Base-by-base conservation (phyloP, 2,329 filamentous ascomycete species). In the Ophiobolus disseminans region DNA sequence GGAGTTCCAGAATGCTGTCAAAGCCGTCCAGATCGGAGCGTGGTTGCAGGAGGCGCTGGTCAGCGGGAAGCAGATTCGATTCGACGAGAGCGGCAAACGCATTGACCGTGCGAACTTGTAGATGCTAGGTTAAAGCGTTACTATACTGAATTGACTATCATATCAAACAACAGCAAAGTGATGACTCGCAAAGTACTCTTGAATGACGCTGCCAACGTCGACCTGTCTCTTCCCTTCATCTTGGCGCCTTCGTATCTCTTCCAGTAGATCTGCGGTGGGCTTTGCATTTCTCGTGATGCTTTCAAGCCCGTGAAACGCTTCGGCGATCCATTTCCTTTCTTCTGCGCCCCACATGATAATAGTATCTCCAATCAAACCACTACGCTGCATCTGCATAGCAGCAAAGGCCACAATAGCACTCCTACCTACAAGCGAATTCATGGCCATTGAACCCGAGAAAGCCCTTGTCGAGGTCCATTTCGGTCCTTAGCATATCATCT, bases 11-110 rank as follows among this genome's bases (percentile, higher is more conserved):
- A 63, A 61, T 35, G 71, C 61, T 16, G 60, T 73, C 19, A 72
- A 63, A 55, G 69, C 67, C 9, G 68, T 75, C 37, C 58, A 70
- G 50, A 76, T 77, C 52, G 73, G 69, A 1, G 56, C 65, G 38
- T 82, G 61, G 82, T 4, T 86, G 53, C 83, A 86, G 65, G 81
- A 86, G 63, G 76, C 77, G 11, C 68, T 86, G 68, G 76, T 80
- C 40, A 77, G 74, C 0, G 82, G 79, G 6, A 74, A 78, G 65
- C 83, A 83, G 72, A 82, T 86, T 23, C 76, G 74, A 41, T 74
- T 72, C 43, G 66, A 74, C 43, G 53, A 68, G 45, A 57, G 30
- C 5, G 62, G 63, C n/a, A 56, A 45, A 41, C 39, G 60, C 11
- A 19, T 58, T 21, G 57, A 62, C 32, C 55, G 41, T 11, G 44